Percentiles rank a stretch among this genome's conserved stretches.
Conservation (phyloP, 345 rosid species). For the Aethionema arabicum region DNA sequence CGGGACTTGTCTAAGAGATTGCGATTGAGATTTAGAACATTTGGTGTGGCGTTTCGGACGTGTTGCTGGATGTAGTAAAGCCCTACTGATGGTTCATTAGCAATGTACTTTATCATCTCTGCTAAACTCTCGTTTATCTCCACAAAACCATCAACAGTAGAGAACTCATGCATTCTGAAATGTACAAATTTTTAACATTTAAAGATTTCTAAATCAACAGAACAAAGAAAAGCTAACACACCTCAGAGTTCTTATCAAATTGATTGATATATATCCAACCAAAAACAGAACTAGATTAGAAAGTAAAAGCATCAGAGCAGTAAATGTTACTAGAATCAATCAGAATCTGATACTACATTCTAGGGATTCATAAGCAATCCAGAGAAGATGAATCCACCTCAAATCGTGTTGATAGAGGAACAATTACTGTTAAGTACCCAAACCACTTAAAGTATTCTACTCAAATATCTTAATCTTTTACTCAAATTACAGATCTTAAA, state of each 20-base stretch:
- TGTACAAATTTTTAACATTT: neutral
- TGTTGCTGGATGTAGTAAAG: slow-evolving; percentile 91
- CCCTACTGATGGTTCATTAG: slow-evolving; percentile 92
- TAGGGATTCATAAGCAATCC: no score
- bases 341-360: no score
- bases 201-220: neutral
- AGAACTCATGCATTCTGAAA: slow-evolving; percentile 89
- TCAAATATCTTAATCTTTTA: neutral
- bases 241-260: neutral
- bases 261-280: neutral
- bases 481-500: neutral
- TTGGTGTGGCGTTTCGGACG: slow-evolving; percentile 68
- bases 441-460: neutral
- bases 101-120: slow-evolving; percentile 90
- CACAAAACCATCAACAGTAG: slow-evolving; percentile 84
- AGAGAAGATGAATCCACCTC: neutral
- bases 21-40: slow-evolving; percentile 56
- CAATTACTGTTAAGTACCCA: neutral
- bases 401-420: neutral
- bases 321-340: no score
- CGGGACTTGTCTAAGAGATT: slow-evolving; percentile 54
- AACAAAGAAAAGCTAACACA: slow-evolving; percentile 6
- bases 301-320: no score
- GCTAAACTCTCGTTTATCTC: slow-evolving; percentile 84
- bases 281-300: no score